Conservation (phyloP, 805 yeast genomes). For the Clavispora phyllophila region DNA sequence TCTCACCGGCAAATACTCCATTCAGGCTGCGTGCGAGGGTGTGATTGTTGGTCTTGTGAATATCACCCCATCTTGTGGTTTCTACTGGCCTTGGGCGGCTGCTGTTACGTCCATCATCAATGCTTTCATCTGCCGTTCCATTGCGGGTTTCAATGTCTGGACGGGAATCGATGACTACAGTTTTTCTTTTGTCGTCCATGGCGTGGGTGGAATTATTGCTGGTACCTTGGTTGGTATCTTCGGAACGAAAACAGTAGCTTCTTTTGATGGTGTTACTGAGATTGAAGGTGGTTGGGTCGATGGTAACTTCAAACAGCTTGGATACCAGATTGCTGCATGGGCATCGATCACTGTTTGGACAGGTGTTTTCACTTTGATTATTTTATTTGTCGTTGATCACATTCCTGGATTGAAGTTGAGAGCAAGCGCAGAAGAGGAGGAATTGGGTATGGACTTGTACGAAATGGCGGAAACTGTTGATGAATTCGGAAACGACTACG, state of each 20-base stretch:
- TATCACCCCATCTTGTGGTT: conserved; percentile 45
- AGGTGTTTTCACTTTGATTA: conserved; percentile 33
- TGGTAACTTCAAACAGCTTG: conserved; percentile 42
- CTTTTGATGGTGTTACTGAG: conserved; percentile 39
- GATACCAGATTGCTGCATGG: conserved; percentile 44
- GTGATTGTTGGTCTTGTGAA: conserved; percentile 42
- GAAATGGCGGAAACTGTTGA: conserved; percentile 49
- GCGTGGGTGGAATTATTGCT: conserved; percentile 44
- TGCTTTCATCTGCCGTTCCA: conserved; percentile 33
- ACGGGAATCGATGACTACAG: conserved; percentile 43
- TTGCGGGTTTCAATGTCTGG: conserved; percentile 33
- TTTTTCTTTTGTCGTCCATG: conserved; percentile 42
- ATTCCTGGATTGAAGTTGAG: conserved; percentile 48
- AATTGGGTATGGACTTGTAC: conserved; percentile 45
- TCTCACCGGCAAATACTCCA: conserved; percentile 36
- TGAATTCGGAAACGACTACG: conserved; percentile 33
- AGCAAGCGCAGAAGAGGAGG: conserved; percentile 42
- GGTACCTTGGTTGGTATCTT: conserved; percentile 41
- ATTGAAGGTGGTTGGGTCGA: conserved; percentile 45
- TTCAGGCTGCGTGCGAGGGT: conserved; percentile 42
- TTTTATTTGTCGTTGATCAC: conserved; percentile 44
- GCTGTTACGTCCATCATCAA: conserved; percentile 38
- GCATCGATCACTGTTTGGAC: conserved; percentile 42
- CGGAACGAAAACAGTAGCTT: conserved; percentile 40
- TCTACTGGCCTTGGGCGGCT: conserved; percentile 44